Conservation (phyloP, 2,329 filamentous ascomycete species). For the Macrophomina phaseolina region DNA sequence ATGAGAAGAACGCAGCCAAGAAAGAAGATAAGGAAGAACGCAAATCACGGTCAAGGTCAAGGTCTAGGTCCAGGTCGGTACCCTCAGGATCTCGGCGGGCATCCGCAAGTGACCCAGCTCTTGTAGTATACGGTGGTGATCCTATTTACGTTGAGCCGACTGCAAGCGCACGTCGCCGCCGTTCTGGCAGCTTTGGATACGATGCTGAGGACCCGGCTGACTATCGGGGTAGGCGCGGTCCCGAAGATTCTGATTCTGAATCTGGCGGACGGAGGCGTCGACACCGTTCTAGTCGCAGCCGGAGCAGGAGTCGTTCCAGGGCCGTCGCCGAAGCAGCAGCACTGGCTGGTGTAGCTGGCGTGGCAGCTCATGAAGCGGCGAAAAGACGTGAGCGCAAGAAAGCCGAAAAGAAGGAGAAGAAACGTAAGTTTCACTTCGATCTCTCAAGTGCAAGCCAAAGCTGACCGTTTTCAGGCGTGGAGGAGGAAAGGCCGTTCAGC, state of each 20-base stretch:
- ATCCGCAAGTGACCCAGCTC: constrained; percentile 55
- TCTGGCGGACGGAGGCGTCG: constrained; percentile 36
- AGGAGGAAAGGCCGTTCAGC: constrained; percentile 31
- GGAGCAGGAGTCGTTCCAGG: constrained; percentile 56
- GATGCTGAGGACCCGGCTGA: constrained; percentile 48
- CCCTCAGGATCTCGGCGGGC: constrained; percentile 51
- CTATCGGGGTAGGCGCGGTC: constrained; percentile 50
- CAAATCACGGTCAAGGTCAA: constrained; percentile 39
- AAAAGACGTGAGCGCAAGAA: constrained; percentile 63
- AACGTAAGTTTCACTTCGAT: constrained; percentile 50
- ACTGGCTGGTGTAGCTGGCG: constrained; percentile 62
- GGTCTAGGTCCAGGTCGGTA: constrained; percentile 53
- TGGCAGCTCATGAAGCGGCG: constrained; percentile 63
- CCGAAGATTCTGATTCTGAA: constrained; percentile 43
- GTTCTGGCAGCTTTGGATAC: constrained; percentile 38
- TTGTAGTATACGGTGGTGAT: constrained; percentile 70
- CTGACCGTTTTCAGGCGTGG: constrained; percentile 20
- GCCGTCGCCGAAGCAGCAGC: constrained; percentile 62
- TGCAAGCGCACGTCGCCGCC: constrained; percentile 52
- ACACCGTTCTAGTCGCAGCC: constrained; percentile 43
- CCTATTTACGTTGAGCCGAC: constrained; percentile 63
- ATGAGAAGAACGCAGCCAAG: constrained; percentile 67
- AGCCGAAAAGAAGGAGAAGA: constrained; percentile 57
- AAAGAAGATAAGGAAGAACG: constrained; percentile 59
- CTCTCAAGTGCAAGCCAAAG: constrained; percentile 10